phyloP scores from a whole-genome alignment of 192 early-diverging fungal species.

The Coemansia sp. region DNA sequence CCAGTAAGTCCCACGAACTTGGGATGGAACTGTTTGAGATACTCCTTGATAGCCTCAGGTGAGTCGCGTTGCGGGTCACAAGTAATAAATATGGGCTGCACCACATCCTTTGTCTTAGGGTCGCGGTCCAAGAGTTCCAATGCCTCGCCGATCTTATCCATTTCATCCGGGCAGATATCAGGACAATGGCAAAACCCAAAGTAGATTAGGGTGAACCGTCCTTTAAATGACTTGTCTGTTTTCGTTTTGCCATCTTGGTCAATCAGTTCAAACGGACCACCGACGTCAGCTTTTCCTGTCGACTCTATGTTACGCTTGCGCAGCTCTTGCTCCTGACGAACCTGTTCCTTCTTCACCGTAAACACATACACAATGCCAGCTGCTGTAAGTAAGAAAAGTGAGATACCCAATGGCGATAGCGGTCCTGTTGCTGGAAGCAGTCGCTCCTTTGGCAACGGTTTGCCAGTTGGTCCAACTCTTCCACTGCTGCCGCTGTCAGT shows the following conservation, averaged over 20 bases:
- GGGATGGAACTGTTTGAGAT: constrained; percentile 89
- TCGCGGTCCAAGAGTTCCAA: constrained; percentile 63
- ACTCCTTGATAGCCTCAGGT: constrained; percentile 72
- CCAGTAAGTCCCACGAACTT: constrained; percentile 92
- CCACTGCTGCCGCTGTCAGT: not conserved
- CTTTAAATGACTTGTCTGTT: constrained; percentile 76
- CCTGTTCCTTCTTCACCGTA: constrained; percentile 60
- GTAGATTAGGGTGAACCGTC: constrained; percentile 87
- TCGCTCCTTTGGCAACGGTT: constrained; percentile 12
- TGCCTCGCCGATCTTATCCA: constrained; percentile 95
- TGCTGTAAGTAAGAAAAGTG: constrained; percentile 59
- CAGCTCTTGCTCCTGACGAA: constrained; percentile 37
- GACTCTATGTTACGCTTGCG: constrained; percentile 28
- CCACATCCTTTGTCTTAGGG: constrained; percentile 47
- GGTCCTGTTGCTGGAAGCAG: constrained; percentile 39
- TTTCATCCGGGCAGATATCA: constrained; percentile 98
- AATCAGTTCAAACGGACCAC: constrained; percentile 84
- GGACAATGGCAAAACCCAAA: constrained; percentile 99
- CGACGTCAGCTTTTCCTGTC: constrained; percentile 89
- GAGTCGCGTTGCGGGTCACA: constrained; percentile 97
- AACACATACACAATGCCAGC: constrained; percentile 65
- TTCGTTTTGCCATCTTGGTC: constrained; percentile 73
- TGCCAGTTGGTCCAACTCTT: not conserved
- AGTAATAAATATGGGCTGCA: constrained; percentile 92
- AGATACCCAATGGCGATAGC: constrained; percentile 47